phyloP scores from a whole-genome alignment of 2,329 filamentous ascomycete genomes.

The Phyllosticta citribraziliensis region DNA sequence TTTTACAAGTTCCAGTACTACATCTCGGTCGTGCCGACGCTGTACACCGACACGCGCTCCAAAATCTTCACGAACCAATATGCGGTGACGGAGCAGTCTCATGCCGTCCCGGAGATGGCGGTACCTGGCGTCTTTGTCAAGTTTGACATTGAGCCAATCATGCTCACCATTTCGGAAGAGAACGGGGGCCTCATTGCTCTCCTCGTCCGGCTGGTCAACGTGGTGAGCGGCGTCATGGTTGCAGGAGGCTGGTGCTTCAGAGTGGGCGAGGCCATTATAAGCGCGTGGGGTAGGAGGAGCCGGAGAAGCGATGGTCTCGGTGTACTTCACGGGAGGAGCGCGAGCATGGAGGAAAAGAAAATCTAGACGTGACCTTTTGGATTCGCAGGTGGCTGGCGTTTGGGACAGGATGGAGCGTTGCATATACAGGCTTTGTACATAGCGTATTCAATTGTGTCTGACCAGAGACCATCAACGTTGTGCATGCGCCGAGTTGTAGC shows the following conservation, averaged over 20 bases:
- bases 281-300: conserved; percentile 36
- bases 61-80: conserved; percentile 94
- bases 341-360: conserved; percentile 6
- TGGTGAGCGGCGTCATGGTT: conserved; percentile 82
- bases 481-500: background rate
- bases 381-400: conserved; percentile 1
- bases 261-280: conserved; percentile 62
- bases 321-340: conserved; percentile 25
- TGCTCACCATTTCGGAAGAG: conserved; percentile 75
- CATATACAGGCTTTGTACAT: background rate
- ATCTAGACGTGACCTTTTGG: background rate
- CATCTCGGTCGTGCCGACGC: conserved; percentile 84
- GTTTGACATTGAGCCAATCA: conserved; percentile 95
- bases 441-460: background rate
- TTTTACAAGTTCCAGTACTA: conserved; percentile 99
- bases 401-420: background rate
- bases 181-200: conserved; percentile 66
- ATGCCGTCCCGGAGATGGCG: conserved; percentile 54
- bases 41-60: conserved; percentile 56
- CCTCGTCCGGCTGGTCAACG: conserved; percentile 76
- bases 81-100: conserved; percentile 83
- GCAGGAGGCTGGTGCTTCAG: conserved; percentile 91
- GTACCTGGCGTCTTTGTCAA: conserved; percentile 96
- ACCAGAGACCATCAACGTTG: background rate
- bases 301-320: conserved; percentile 35